These are phyloP conservation scores for Pseudoturritis turrita DNA, from an alignment of 345 rosid species.

Conservation along the genomic window DNA sequence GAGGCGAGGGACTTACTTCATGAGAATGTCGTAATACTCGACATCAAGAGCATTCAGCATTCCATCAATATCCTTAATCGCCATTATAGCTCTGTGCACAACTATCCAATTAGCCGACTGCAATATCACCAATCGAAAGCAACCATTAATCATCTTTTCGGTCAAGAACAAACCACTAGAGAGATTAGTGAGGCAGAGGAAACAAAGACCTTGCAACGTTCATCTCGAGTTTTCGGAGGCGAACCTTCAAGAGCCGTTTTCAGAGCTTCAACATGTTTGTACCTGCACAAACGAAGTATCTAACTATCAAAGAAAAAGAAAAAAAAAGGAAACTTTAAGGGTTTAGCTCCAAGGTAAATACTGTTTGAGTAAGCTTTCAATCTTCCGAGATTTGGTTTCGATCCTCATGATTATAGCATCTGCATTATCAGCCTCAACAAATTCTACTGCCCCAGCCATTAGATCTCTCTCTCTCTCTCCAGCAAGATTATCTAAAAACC, in stretches of 20 bases:
- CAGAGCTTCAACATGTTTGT: conserved; percentile 63
- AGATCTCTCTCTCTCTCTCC: background rate
- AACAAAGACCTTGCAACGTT: conserved; percentile 78
- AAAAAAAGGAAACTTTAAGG: background rate
- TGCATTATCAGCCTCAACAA: conserved; percentile 79
- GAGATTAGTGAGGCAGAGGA: background rate
- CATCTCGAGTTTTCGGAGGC: conserved; percentile 77
- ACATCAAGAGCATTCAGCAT: conserved; percentile 80
- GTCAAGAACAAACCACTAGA: background rate
- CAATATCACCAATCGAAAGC: background rate
- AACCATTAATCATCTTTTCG: background rate
- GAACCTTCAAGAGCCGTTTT: conserved; percentile 93
- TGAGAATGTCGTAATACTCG: conserved; percentile 87
- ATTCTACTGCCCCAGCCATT: conserved; percentile 34
- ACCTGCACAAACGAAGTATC: conserved; percentile 17
- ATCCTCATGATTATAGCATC: conserved; percentile 87
- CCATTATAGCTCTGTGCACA: conserved; percentile 89
- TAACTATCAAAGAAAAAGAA: background rate
- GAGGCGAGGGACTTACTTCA: conserved; percentile 55
- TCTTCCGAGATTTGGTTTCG: conserved; percentile 85
- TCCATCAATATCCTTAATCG: conserved; percentile 81
- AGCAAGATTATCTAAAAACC: background rate
- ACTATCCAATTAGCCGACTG: conserved; percentile 91
- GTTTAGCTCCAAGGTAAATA: conserved; percentile 10
- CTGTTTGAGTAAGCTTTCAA: conserved; percentile 88